Base-by-base conservation (phyloP, 169 alveolate genomes). In the Plasmodium gallinaceum region DNA sequence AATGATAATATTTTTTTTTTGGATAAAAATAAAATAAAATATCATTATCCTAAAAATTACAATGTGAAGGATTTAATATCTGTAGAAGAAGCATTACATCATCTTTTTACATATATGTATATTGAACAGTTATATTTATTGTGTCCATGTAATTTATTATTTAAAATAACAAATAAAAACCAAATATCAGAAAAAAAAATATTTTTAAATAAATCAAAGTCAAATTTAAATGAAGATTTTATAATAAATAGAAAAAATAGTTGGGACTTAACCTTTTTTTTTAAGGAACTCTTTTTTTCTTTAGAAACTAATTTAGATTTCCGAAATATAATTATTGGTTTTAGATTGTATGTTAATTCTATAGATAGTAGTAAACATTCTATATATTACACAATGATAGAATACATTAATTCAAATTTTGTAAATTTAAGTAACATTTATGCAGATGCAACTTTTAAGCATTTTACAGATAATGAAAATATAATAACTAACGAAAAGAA, bases 31-130 rank as follows among this genome's bases (percentile, higher is more conserved):
- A 62, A 22, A 60, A 26, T 86, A 26, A 86, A 70, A 42, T 58
- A 64, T 71, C 74, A 51, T 12, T 86, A 71, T 54, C 88, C 88
- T 58, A 26, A 54, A 58, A 86, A 86, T 37, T 86, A 70, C 42
- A 57, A 24, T 32, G 20, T 86, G 57, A 70, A 86, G 24, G 88
- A 86, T 70, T 86, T 86, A 42, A 52, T 86, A 45, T 69, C 69
- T 16, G 75, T 86, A 42, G 92, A 71, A 64, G 88, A 86, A 71
- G 74, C 92, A 2, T 45, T 86, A 37, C 88, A 86, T 42, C 92
- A 86, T 37, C 66, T 86, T 7, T 86, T 86, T 54, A 70, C 92
- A 57, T 86, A 70, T 73, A 86, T 86, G 87, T 86, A 86, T 71
- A 86, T 86, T 45, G 92, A 86, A 45, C 88, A 86, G 26, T 57